Conservation (phyloP, 441 rosid genomes). For the Arabidopsis hybrid region DNA sequence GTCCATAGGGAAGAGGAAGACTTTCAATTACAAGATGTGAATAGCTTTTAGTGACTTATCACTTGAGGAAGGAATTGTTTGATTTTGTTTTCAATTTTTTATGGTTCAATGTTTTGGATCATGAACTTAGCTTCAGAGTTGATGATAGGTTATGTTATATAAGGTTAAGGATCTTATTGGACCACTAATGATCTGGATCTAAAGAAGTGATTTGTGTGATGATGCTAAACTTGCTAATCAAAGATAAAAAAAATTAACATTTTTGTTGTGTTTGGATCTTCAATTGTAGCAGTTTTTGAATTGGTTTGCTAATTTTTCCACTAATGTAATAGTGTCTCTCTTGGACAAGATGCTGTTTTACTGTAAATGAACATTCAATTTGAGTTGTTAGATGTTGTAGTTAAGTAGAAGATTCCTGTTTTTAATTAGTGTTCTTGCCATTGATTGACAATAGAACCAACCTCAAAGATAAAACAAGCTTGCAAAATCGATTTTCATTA, state of each 20-base stretch:
- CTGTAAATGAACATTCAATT: background rate
- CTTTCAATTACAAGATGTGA: background rate
- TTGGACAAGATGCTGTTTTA: background rate
- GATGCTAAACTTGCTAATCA: background rate
- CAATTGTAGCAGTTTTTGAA: background rate
- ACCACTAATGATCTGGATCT: slow-evolving; percentile 25
- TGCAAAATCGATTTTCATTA: too few relatives aligned
- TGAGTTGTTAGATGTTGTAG: too few relatives aligned
- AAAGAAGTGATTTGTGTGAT: background rate
- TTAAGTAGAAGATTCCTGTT: too few relatives aligned
- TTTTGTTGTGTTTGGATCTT: slow-evolving; percentile 26
- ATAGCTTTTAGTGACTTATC: background rate
- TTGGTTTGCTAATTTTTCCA: slow-evolving; percentile 8
- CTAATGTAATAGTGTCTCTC: slow-evolving; percentile 16
- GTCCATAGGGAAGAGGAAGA: too few relatives aligned
- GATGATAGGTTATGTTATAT: background rate
- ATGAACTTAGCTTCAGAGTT: slow-evolving; percentile 4
- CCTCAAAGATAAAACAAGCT: too few relatives aligned
- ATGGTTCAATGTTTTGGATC: slow-evolving; percentile 8
- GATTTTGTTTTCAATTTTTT: background rate
- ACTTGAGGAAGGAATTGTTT: slow-evolving; percentile 5
- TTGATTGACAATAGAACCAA: too few relatives aligned
- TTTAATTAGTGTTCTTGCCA: too few relatives aligned
- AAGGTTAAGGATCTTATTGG: slow-evolving; percentile 15
- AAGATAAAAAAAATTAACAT: slow-evolving; percentile 11